Conservation (phyloP, 495 filamentous ascomycete genomes). For the Penicillium angulare region DNA sequence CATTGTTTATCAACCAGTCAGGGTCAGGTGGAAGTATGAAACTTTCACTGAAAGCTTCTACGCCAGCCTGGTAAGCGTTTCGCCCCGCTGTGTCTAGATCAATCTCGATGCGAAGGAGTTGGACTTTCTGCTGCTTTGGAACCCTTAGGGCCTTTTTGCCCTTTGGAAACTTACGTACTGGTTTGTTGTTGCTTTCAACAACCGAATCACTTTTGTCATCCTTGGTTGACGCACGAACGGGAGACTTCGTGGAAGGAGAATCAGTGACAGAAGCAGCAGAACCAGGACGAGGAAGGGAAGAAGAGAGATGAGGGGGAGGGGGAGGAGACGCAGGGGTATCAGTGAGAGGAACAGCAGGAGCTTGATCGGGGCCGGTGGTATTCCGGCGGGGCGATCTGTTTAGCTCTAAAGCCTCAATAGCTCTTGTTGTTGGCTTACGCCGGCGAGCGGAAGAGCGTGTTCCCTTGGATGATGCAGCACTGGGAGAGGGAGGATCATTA, state of each 20-base stretch:
- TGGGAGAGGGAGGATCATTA: slow-evolving; percentile 28
- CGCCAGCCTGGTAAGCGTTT: slow-evolving; percentile 27
- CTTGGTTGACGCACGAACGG: no score
- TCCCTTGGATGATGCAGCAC: slow-evolving; percentile 23
- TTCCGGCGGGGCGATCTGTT: slow-evolving; percentile 21
- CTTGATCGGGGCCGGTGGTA: slow-evolving; percentile 5
- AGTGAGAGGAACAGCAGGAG: no score
- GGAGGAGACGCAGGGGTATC: no score
- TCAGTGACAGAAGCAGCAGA: no score
- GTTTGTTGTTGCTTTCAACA: background rate
- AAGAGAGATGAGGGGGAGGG: no score
- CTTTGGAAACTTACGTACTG: background rate
- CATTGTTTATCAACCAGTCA: slow-evolving; percentile 7
- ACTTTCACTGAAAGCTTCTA: slow-evolving; percentile 20
- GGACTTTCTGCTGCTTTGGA: background rate
- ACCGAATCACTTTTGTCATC: background rate
- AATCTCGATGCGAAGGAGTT: slow-evolving; percentile 5
- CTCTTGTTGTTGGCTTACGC: slow-evolving; percentile 40
- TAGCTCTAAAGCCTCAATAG: slow-evolving; percentile 38
- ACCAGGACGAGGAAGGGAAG: no score
- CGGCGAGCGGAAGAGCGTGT: slow-evolving; percentile 33
- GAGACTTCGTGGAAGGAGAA: no score
- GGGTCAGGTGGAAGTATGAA: slow-evolving; percentile 19
- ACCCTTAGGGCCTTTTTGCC: background rate
- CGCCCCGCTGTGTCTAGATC: slow-evolving; percentile 16